These are phyloP conservation scores for Bruguiera gymnorhiza DNA, from an alignment of 345 rosid genomes.

Conservation along the genomic window DNA sequence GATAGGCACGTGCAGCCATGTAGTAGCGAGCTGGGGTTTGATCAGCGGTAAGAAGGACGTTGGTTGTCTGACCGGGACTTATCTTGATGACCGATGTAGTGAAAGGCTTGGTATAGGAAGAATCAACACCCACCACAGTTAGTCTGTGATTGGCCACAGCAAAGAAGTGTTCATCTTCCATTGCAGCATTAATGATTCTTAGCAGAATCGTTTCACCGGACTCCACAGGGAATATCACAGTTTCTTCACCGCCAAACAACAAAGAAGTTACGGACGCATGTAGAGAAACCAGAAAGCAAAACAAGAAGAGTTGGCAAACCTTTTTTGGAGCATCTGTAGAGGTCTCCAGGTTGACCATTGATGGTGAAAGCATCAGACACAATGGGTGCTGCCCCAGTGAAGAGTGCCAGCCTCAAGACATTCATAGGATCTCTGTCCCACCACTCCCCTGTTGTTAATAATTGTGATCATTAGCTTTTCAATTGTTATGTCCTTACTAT, in stretches of 20 bases:
- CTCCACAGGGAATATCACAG: constrained; percentile 18
- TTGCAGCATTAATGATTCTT: too few species aligned
- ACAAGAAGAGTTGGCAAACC: constrained; percentile 16
- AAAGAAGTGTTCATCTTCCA: too few species aligned
- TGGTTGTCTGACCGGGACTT: too few species aligned
- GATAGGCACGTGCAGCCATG: too few species aligned
- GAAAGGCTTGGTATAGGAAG: too few species aligned
- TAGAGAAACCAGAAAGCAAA: not conserved
- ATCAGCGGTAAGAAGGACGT: too few species aligned
- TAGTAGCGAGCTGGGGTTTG: too few species aligned
- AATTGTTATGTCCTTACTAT: not conserved
- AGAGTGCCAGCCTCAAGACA: constrained; percentile 46
- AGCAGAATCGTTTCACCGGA: too few species aligned
- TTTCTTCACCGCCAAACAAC: constrained; percentile 14
- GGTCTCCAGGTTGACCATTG: constrained; percentile 94
- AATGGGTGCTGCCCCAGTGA: constrained; percentile 50
- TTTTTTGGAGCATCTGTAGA: constrained; percentile 71
- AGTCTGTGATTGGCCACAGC: too few species aligned
- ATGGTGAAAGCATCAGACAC: constrained; percentile 83
- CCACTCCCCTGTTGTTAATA: constrained; percentile 59
- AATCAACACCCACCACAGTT: too few species aligned
- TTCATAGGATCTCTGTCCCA: constrained; percentile 78
- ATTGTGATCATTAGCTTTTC: not conserved
- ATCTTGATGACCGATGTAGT: too few species aligned
- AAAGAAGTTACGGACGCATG: not conserved